phyloP scores from a whole-genome alignment of 2,329 filamentous ascomycete species.

The Byssothecium circinans region DNA sequence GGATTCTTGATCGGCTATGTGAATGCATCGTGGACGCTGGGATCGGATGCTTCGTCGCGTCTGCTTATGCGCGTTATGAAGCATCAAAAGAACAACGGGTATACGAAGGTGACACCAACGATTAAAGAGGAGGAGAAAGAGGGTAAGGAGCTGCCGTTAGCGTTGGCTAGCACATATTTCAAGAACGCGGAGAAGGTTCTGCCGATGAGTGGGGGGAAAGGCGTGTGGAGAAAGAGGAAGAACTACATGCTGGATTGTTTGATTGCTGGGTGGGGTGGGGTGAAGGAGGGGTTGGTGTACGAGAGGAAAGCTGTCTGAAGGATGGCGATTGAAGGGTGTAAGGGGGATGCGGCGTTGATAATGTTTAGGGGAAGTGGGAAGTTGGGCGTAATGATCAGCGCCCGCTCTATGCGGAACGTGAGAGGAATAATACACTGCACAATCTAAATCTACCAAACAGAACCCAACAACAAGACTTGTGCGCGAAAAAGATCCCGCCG shows the following conservation, averaged over 20 bases:
- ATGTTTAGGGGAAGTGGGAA: too few relatives aligned
- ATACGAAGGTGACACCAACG: conserved; percentile 50
- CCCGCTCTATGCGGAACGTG: too few relatives aligned
- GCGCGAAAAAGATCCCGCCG: not conserved
- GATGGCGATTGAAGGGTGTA: not conserved
- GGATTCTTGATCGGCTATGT: conserved; percentile 63
- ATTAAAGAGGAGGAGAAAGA: conserved; percentile 46
- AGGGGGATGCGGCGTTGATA: too few relatives aligned
- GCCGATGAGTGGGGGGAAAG: conserved; percentile 52
- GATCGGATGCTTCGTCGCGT: conserved; percentile 57
- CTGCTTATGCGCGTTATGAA: conserved; percentile 56
- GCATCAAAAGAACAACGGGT: conserved; percentile 51
- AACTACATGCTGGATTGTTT: conserved; percentile 51
- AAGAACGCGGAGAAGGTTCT: conserved; percentile 44
- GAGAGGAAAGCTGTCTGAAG: conserved; percentile 9
- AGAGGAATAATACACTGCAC: too few relatives aligned
- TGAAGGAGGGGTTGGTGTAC: conserved; percentile 47
- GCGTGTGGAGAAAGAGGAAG: conserved; percentile 48
- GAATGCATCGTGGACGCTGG: conserved; percentile 64
- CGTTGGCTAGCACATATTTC: conserved; percentile 56
- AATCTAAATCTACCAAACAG: too few relatives aligned
- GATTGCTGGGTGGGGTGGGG: conserved; percentile 46
- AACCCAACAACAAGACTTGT: not conserved
- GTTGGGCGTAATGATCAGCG: too few relatives aligned
- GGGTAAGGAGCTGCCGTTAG: conserved; percentile 47